Base-by-base conservation (phyloP, 2,329 filamentous ascomycete genomes). In the Iodosphaeria phyllophila region DNA sequence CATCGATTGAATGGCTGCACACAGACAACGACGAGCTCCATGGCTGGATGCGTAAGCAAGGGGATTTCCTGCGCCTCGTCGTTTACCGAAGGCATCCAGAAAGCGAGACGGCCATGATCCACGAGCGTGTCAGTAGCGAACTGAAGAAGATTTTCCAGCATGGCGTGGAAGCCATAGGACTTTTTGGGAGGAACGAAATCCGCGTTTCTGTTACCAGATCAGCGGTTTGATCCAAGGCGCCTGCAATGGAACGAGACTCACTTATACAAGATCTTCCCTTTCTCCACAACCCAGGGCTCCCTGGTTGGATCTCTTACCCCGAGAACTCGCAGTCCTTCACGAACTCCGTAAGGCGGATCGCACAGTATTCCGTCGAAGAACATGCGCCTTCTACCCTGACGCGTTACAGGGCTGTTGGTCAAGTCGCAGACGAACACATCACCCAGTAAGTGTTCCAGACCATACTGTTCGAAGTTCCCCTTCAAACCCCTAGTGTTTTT, bases 51-150 rank as follows among this genome's bases (percentile, higher is more conserved):
- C 12, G 59, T 62, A 0, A 86, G 86, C 9, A 86, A 63, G 0
- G 68, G 58, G 13, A 92, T 68, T 42, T 86, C 77, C 29, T 74
- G 65, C 23, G 80, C 64, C 36, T 82, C 66, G 31, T 78, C 73
- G 41, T 80, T 83, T 15, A 82, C 74, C 0, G 83, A 92, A 0
- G 89, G 89, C 79, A 95, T 92, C 89, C 89, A 98, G 57, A 98
- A 91, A 6, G 77, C 79, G 7, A 98, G 47, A 15, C 89, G 62
- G 0, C 82, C 89, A 32, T 69, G 52, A 26, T 80, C 72, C 6
- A 92, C 78, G 1, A 98, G 58, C 2, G 74, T 79, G 8, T 65
- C 57, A 1, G 72, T 64, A 5, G 82, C 73, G 41, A 98, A 95
- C 12, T 72, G 63, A 5, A 95, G 62, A 26, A 98, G 82, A 44